phyloP scores from a whole-genome alignment of 148 eudicot species.

The Heliamphora exappendiculata region DNA sequence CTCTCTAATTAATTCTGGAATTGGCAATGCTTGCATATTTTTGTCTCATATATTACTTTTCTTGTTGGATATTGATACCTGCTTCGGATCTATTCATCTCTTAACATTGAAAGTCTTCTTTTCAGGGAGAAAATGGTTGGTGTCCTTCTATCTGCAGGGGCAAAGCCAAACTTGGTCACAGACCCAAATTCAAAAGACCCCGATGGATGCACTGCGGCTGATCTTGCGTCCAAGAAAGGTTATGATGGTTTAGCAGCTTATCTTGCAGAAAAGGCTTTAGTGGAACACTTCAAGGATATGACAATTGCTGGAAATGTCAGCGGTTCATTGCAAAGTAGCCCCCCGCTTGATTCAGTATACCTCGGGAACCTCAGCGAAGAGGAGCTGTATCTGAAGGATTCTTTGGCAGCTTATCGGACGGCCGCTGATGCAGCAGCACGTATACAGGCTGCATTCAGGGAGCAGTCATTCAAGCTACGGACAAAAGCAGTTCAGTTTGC shows the following conservation, averaged over 20 bases:
- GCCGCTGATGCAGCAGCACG: constrained; percentile 99
- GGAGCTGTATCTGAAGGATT: constrained; percentile 70
- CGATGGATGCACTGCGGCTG: constrained; percentile 76
- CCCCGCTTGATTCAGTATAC: constrained; percentile 25
- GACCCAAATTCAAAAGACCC: constrained; percentile 80
- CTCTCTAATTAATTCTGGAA: too few species aligned
- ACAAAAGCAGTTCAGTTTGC: constrained; percentile 34
- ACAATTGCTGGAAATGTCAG: constrained; percentile 77
- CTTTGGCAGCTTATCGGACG: constrained; percentile 83
- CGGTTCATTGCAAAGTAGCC: constrained; percentile 54
- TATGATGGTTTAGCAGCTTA: constrained; percentile 79
- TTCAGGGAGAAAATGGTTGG: constrained; percentile 89
- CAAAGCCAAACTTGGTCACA: constrained; percentile 86
- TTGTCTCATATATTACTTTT: background rate
- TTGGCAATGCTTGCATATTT: background rate
- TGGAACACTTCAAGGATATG: constrained; percentile 83
- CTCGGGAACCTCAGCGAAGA: constrained; percentile 49
- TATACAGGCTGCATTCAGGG: constrained; percentile 84
- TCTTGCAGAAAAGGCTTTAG: constrained; percentile 80
- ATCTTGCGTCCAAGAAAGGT: constrained; percentile 66
- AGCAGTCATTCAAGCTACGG: constrained; percentile 54
- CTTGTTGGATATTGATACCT: background rate
- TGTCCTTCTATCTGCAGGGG: constrained; percentile 85
- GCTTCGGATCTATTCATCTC: background rate
- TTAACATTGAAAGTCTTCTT: background rate